A percentile compares a stretch with the other conserved stretches of the same genome.
Conservation (phyloP, 1,139 yeast genomes). For the Zygoascus sp. region DNA sequence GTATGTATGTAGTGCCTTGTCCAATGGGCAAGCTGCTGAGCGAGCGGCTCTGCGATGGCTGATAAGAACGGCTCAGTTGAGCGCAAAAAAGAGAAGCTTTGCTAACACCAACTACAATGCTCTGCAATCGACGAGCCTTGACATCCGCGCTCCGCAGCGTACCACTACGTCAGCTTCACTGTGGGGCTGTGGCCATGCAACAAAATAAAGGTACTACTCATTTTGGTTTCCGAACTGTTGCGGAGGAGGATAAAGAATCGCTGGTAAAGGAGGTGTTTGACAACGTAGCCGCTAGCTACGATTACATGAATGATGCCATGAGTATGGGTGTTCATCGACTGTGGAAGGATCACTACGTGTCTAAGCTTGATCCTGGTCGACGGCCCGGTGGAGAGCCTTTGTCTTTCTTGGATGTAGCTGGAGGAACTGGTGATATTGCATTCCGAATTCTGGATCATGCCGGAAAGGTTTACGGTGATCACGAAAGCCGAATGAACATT, state of each 20-base stretch:
- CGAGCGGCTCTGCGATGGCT: too few species aligned
- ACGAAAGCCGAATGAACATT: constrained; percentile 73
- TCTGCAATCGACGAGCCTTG: not conserved
- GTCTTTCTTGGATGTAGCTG: constrained; percentile 92
- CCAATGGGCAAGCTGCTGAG: too few species aligned
- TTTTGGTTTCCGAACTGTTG: constrained; percentile 86
- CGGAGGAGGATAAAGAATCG: constrained; percentile 75
- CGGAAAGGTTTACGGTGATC: constrained; percentile 69
- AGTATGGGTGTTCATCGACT: constrained; percentile 89
- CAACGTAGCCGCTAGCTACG: constrained; percentile 91
- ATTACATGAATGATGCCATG: constrained; percentile 97
- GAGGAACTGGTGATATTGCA: constrained; percentile 98
- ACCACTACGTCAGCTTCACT: not conserved
- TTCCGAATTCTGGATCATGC: constrained; percentile 93
- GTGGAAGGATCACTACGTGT: constrained; percentile 91
- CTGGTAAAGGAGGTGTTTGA: constrained; percentile 84
- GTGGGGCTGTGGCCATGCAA: not conserved
- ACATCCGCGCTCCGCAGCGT: not conserved
- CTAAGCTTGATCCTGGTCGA: constrained; percentile 87
- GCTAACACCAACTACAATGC: not conserved
- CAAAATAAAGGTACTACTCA: constrained; percentile 57
- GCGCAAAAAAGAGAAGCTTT: not conserved
- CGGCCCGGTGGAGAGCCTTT: constrained; percentile 85
- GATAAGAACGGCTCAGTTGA: too few species aligned
- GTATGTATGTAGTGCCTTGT: too few species aligned